phyloP scores from a whole-genome alignment of 2,329 filamentous ascomycete species.

The Apiospora malaysiana region DNA sequence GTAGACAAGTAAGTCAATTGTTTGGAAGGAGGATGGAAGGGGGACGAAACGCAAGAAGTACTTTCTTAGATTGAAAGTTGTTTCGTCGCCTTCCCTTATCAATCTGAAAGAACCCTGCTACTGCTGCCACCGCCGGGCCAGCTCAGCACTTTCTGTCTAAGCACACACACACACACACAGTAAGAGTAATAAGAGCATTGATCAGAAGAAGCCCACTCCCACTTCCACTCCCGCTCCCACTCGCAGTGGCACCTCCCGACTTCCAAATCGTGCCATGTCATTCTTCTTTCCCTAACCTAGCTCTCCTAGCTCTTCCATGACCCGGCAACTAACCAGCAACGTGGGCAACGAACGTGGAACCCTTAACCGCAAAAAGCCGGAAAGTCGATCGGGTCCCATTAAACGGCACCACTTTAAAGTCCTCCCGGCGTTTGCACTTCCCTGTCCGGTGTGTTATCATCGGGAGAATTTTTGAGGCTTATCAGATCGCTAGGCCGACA shows the following conservation, averaged over 20 bases:
- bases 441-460: neutral
- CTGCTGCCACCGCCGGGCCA: neutral
- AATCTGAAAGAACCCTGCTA: neutral
- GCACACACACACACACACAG: no score
- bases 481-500: neutral
- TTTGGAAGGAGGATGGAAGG: neutral
- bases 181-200: neutral
- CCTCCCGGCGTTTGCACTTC: neutral
- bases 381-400: constrained; percentile 5
- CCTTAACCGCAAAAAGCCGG: neutral
- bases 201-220: constrained; percentile 15
- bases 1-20: neutral
- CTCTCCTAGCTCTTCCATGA: constrained; percentile 3
- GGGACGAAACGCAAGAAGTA: no score
- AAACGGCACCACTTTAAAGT: neutral
- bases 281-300: constrained; percentile 6
- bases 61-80: neutral
- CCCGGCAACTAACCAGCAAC: constrained; percentile 8
- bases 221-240: neutral
- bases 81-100: constrained; percentile 8
- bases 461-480: constrained; percentile 6
- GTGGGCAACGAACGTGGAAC: constrained; percentile 9
- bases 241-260: neutral
- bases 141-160: no score
- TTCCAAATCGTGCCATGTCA: constrained; percentile 18